Conservation (phyloP, 768 basidiomycete species). For the Lactarius hatsudake region DNA sequence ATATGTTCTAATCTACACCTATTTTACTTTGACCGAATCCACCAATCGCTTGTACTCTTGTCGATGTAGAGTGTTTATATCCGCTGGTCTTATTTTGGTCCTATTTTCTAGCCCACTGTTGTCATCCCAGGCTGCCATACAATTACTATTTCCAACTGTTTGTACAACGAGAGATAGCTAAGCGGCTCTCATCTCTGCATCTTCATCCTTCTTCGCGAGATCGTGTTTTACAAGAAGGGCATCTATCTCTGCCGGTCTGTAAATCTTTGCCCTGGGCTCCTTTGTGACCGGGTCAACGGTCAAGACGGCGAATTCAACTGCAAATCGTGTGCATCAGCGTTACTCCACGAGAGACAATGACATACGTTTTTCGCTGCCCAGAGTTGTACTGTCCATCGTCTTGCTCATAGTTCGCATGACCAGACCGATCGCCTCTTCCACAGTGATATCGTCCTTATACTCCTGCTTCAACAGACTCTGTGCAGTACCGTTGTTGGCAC, state of each 20-base stretch:
- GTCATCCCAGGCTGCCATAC: slow-evolving; percentile 1
- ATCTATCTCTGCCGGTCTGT: slow-evolving; percentile 84
- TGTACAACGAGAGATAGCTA: slow-evolving; percentile 31
- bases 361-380: slow-evolving; percentile 95
- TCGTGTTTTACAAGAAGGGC: slow-evolving; percentile 74
- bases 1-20: slow-evolving; percentile 17
- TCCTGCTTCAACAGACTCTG: slow-evolving; percentile 96
- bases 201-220: slow-evolving; percentile 84
- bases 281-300: slow-evolving; percentile 77
- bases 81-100: background rate
- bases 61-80: background rate
- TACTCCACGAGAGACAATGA: slow-evolving; percentile 8
- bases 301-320: slow-evolving; percentile 96
- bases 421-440: slow-evolving; percentile 91
- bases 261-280: slow-evolving; percentile 88
- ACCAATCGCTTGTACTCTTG: background rate
- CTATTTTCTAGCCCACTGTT: background rate
- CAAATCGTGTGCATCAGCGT: slow-evolving; percentile 1
- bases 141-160: background rate
- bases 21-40: background rate
- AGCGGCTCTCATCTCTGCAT: slow-evolving; percentile 68
- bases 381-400: slow-evolving; percentile 98
- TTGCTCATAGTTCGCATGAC: slow-evolving; percentile 97
- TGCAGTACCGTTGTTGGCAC: slow-evolving; percentile 96
- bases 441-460: slow-evolving; percentile 90